A percentile compares a stretch with the other conserved stretches of the same genome.
Conservation (phyloP, 441 rosid species). For the Brassica hybrid region DNA sequence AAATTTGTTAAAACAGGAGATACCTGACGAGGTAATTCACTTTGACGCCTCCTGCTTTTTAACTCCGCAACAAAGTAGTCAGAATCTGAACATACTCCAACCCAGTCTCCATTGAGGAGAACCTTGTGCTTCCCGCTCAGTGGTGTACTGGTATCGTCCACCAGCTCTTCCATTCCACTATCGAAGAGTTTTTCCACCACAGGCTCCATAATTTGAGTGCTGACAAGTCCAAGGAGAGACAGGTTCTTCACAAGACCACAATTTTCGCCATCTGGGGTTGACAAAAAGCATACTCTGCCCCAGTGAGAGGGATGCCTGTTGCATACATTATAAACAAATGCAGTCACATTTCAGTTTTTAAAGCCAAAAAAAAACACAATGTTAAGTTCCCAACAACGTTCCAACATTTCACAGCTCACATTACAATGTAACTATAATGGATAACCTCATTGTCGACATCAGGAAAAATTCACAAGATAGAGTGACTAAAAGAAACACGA, state of each 20-base stretch:
- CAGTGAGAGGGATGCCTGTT: conserved; percentile 96
- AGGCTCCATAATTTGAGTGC: conserved; percentile 59
- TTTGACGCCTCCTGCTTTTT: conserved; percentile 63
- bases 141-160: conserved; percentile 57
- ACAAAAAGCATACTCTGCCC: conserved; percentile 93
- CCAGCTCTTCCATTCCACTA: conserved; percentile 76
- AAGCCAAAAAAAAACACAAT: background rate
- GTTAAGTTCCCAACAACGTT: too few species aligned
- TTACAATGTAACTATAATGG: conserved; percentile 8
- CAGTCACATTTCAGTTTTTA: conserved; percentile 13
- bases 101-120: conserved; percentile 92
- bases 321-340: conserved; percentile 14
- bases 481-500: conserved; percentile 14
- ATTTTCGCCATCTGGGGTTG: conserved; percentile 97
- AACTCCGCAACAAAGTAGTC: conserved; percentile 60
- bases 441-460: conserved; percentile 1
- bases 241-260: conserved; percentile 95
- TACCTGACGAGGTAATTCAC: conserved; percentile 76
- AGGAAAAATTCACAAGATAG: conserved; percentile 9
- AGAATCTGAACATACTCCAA: conserved; percentile 71
- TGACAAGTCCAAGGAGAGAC: conserved; percentile 80
- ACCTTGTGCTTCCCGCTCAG: conserved; percentile 64
- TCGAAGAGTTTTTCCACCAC: conserved; percentile 50
- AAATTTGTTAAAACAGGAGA: conserved; percentile 21
- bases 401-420: background rate